Evolutionary conservation across 495 filamentous ascomycete genomes (phyloP).

Genomic region (Trichoderma reesei): DNA sequence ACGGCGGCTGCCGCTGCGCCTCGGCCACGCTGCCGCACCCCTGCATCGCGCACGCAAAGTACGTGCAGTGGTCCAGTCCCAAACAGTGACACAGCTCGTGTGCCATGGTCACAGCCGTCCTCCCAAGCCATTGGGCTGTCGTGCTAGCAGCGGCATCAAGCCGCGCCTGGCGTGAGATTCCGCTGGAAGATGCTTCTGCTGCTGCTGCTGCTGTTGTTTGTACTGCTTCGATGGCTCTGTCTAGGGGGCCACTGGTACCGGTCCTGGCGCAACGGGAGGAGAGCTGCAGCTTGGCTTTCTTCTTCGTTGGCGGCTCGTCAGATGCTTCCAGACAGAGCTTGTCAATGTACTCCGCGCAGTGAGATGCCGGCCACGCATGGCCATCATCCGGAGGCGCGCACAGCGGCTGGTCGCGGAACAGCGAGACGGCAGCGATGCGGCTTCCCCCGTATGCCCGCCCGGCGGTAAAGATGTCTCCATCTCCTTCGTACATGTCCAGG

Average conservation of each 20-base stretch:
- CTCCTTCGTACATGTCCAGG: slow-evolving; percentile 58
- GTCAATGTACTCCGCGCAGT: slow-evolving; percentile 45
- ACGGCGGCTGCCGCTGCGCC: slow-evolving; percentile 56
- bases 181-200: too few relatives aligned
- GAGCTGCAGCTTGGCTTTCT: background rate
- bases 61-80: slow-evolving; percentile 54
- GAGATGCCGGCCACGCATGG: slow-evolving; percentile 56
- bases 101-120: slow-evolving; percentile 45
- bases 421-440: slow-evolving; percentile 50
- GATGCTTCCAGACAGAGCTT: slow-evolving; percentile 16
- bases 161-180: slow-evolving; percentile 11
- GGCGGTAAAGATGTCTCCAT: slow-evolving; percentile 58
- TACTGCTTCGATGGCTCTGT: slow-evolving; percentile 13
- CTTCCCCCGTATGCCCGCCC: slow-evolving; percentile 57
- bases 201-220: too few relatives aligned
- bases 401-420: slow-evolving; percentile 47
- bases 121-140: slow-evolving; percentile 43
- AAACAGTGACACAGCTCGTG: slow-evolving; percentile 64
- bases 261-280: background rate
- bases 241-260: background rate
- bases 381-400: slow-evolving; percentile 37
- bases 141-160: slow-evolving; percentile 7
- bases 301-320: background rate
- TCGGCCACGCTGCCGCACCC: slow-evolving; percentile 49
- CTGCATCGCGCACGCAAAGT: slow-evolving; percentile 64